phyloP scores from a whole-genome alignment of 192 early-diverging fungal genomes.

The Podila clonocystis region DNA sequence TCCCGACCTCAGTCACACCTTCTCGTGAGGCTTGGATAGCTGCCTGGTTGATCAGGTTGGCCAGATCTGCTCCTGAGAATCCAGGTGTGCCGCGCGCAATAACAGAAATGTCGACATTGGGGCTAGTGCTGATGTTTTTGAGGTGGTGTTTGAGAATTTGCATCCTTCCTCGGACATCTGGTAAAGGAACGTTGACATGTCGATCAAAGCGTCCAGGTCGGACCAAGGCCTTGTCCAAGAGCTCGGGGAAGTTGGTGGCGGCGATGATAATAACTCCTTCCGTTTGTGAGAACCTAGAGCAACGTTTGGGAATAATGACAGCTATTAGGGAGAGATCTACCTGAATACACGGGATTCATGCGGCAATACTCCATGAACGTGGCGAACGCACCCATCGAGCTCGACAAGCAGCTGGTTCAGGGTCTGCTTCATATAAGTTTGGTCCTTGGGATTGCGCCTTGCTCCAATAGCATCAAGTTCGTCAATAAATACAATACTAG shows the following conservation, averaged over 20 bases:
- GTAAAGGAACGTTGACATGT: conserved; percentile 91
- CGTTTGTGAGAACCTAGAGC: conserved; percentile 80
- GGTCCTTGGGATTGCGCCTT: conserved; percentile 92
- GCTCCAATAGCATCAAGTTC: conserved; percentile 98
- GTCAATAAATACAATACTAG: conserved; percentile 98
- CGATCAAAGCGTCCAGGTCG: conserved; percentile 98
- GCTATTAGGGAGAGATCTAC: not conserved
- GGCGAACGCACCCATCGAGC: conserved; percentile 80
- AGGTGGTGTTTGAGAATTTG: conserved; percentile 94
- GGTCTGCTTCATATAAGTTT: conserved; percentile 97
- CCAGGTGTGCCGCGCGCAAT: conserved; percentile 98
- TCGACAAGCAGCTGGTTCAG: conserved; percentile 99
- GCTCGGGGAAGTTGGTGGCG: conserved; percentile 97
- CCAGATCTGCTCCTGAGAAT: conserved; percentile 99
- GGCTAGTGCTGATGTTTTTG: conserved; percentile 76
- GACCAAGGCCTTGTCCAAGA: conserved; percentile 96
- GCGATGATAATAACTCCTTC: conserved; percentile 99
- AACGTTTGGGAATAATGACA: not conserved
- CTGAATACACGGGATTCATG: not conserved
- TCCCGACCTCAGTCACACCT: conserved; percentile 72
- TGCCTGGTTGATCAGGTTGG: conserved; percentile 97
- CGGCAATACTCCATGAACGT: not conserved
- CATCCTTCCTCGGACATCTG: conserved; percentile 95
- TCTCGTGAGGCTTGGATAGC: conserved; percentile 95
- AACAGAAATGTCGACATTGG: conserved; percentile 80